Conservation (phyloP, 768 basidiomycete genomes). For the Galerina sulciceps region DNA sequence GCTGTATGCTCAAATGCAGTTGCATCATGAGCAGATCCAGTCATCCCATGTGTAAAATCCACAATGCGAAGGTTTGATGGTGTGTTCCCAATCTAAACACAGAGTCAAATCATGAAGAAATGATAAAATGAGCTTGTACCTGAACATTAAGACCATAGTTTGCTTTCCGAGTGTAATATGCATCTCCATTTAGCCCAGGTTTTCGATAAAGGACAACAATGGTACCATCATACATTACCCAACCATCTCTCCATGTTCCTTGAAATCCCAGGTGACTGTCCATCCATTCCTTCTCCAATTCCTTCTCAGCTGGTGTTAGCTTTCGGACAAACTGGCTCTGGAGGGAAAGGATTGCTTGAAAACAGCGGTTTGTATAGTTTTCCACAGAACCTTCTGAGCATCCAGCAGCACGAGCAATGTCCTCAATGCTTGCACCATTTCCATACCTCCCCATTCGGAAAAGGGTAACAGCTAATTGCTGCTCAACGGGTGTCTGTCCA, state of each 20-base stretch:
- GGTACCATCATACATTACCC: conserved; percentile 37
- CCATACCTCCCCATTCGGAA: conserved; percentile 17
- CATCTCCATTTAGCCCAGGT: conserved; percentile 34
- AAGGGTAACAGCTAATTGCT: conserved; percentile 18
- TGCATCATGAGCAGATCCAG: conserved; percentile 8
- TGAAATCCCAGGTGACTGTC: conserved; percentile 31
- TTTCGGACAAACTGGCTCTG: conserved; percentile 31
- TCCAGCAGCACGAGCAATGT: conserved; percentile 10
- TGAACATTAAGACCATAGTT: conserved; percentile 42
- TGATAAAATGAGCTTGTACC: no score
- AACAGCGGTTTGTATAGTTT: conserved; percentile 27
- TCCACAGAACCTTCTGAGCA: conserved; percentile 20
- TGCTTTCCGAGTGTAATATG: conserved; percentile 36
- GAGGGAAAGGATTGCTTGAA: conserved; percentile 28
- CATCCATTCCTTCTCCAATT: conserved; percentile 36
- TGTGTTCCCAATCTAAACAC: background rate
- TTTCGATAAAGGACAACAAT: conserved; percentile 29
- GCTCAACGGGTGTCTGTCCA: conserved; percentile 15
- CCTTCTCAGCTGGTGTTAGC: conserved; percentile 34
- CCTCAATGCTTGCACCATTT: conserved; percentile 16
- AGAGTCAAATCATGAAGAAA: background rate
- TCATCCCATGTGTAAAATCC: conserved; percentile 12
- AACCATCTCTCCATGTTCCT: conserved; percentile 37
- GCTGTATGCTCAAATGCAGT: conserved; percentile 2
- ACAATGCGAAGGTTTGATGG: conserved; percentile 14